Evolutionary conservation across 2,329 filamentous ascomycete genomes (phyloP), one percentile per base, ranked within the genome.

Genomic region (Penicillium sp.): DNA sequence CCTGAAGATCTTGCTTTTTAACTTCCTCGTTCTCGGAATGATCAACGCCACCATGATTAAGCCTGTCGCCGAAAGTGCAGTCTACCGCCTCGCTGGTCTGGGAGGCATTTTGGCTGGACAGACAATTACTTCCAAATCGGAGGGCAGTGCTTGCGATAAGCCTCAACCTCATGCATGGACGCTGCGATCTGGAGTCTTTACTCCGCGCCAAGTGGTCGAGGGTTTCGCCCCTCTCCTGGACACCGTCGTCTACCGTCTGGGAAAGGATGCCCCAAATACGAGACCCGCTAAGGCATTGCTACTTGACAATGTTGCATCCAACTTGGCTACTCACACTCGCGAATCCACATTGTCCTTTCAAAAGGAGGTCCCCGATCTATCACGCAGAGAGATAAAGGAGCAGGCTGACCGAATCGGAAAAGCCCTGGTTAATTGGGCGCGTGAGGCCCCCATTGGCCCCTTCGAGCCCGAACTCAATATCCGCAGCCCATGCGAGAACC

Each of bases 201-300:
- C 61, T 3, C 61, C 63, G 1, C 56, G 51, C 8, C 55, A 64
- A 43, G 40, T 65, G 4, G 63, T 65, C 8, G 49, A 61, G 16
- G 44, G 52, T 1, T 65, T 65, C 29, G 55, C 61, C 5, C 60
- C 61, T 5, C 47, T 65, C 6, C 55, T 65, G 3, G 55, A 64
- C 33, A 51, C 59, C 1, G 60, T 65, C 3, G 39, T 64, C 0
- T 50, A 45, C 48, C 60, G 51, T 26, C 40, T 65, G 2, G 51
- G 53, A 3, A 34, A 47, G 1, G 58, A 63, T 37, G 34, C 63
- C 0, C n/a, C 48, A 0, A 29, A 46, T 2, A 8, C 37, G 6
- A 57, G 21, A 10, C 51, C 58, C 0, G 43, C 60, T 13, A 58
- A 61, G 2, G 24, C 26, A 1, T 50, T 37, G 3, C 54, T 65